A percentile compares a stretch with the other conserved stretches of the same genome.
Conservation (phyloP, 139 green algal species). For the Micractinium conductrix region DNA sequence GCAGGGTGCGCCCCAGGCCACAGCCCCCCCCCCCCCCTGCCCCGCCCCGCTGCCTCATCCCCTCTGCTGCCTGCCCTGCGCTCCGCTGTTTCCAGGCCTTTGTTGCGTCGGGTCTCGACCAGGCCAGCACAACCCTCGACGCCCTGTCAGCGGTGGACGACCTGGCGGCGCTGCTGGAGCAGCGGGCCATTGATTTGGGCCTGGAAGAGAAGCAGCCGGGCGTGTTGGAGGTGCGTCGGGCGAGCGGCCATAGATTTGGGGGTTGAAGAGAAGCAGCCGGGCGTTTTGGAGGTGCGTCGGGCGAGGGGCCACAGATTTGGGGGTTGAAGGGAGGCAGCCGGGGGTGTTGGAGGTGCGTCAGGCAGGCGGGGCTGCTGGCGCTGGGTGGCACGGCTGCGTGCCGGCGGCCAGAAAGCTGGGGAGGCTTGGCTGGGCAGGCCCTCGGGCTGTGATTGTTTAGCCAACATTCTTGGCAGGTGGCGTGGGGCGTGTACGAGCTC, state of each 20-base stretch:
- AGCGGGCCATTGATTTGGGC: neutral
- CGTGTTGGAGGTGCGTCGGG: neutral
- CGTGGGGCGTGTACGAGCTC: neutral
- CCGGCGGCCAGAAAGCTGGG: neutral
- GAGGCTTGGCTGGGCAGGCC: neutral
- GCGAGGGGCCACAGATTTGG: neutral
- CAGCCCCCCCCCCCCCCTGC: no score
- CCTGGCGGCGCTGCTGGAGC: neutral
- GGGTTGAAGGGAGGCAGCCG: constrained; percentile 5
- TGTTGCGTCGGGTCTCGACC: neutral
- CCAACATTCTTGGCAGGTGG: neutral
- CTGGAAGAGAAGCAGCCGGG: constrained; percentile 19
- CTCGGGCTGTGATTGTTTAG: no score
- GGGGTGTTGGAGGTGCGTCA: neutral
- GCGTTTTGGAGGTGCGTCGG: neutral
- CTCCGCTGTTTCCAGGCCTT: neutral
- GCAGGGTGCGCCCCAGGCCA: no score
- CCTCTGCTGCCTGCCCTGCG: neutral
- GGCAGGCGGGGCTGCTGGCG: no score
- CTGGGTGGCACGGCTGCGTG: no score
- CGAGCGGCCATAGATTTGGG: neutral
- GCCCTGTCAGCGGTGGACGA: neutral
- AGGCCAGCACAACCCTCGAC: constrained; percentile 2
- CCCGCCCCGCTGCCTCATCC: no score
- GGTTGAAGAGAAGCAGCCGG: constrained; percentile 11